Evolutionary conservation across 331 rosid species (phyloP).

Genomic region (Malus hybrid): DNA sequence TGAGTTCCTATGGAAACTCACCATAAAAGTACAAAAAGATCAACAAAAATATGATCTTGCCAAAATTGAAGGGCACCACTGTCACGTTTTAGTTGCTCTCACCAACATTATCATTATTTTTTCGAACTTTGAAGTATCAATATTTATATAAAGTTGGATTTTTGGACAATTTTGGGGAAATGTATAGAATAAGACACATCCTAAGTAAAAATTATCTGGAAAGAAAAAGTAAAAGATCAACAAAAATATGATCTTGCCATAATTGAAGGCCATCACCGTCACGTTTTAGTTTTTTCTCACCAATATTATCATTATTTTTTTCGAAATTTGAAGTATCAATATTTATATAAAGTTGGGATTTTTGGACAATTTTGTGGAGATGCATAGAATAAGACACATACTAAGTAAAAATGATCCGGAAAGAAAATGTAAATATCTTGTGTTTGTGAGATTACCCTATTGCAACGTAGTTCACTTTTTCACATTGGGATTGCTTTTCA

Average conservation of each 20-base stretch:
- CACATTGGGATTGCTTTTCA: not conserved
- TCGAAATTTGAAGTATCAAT: too few relatives aligned
- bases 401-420: not conserved
- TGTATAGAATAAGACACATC: too few relatives aligned
- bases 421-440: not conserved
- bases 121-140: not conserved
- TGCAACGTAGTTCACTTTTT: not conserved
- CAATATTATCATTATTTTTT: too few relatives aligned
- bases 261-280: too few relatives aligned
- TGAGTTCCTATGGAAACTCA: not conserved
- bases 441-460: not conserved
- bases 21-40: not conserved
- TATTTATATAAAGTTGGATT: not conserved
- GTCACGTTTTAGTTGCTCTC: not conserved
- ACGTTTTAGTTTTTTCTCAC: too few relatives aligned
- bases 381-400: not conserved
- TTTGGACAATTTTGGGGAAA: not conserved
- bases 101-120: not conserved
- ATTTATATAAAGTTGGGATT: too few relatives aligned
- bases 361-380: not conserved
- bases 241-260: too few relatives aligned
- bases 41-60: not conserved
- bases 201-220: too few relatives aligned
- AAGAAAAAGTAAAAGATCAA: too few relatives aligned
- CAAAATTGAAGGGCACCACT: not conserved